phyloP scores from a whole-genome alignment of 805 yeast genomes.

The Starmera quercuum region DNA sequence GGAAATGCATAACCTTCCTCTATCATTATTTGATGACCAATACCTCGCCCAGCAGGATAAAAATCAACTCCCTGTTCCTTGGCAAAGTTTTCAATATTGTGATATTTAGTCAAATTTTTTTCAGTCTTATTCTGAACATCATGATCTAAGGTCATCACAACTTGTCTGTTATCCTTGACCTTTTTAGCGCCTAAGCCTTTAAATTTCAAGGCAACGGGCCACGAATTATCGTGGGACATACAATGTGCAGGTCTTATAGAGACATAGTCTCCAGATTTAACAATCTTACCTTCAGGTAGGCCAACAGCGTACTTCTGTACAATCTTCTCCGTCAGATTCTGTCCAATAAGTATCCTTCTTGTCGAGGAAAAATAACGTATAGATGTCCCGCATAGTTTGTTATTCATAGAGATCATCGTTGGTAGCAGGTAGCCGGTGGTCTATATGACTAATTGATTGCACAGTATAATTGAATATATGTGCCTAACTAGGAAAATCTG shows the following conservation, averaged over 20 bases:
- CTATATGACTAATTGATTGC: no score
- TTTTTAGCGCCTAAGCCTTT: constrained; percentile 87
- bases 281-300: constrained; percentile 63
- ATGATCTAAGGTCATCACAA: constrained; percentile 94
- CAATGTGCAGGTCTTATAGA: constrained; percentile 93
- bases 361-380: constrained; percentile 14
- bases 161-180: constrained; percentile 80
- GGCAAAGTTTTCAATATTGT: constrained; percentile 86
- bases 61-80: constrained; percentile 87
- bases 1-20: constrained; percentile 99
- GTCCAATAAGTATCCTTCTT: constrained; percentile 26
- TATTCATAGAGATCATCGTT: no score
- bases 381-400: no score
- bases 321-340: constrained; percentile 91
- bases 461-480: no score
- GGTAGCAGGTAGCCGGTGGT: no score
- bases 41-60: constrained; percentile 98
- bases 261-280: constrained; percentile 89
- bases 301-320: constrained; percentile 92
- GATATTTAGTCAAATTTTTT: constrained; percentile 80
- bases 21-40: constrained; percentile 98
- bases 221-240: constrained; percentile 98
- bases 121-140: constrained; percentile 93
- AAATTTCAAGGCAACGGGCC: constrained; percentile 98
- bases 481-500: no score